A percentile compares a stretch with the other conserved stretches of the same genome.
Conservation (phyloP, 805 yeast species). For the Candida tammaniensis region DNA sequence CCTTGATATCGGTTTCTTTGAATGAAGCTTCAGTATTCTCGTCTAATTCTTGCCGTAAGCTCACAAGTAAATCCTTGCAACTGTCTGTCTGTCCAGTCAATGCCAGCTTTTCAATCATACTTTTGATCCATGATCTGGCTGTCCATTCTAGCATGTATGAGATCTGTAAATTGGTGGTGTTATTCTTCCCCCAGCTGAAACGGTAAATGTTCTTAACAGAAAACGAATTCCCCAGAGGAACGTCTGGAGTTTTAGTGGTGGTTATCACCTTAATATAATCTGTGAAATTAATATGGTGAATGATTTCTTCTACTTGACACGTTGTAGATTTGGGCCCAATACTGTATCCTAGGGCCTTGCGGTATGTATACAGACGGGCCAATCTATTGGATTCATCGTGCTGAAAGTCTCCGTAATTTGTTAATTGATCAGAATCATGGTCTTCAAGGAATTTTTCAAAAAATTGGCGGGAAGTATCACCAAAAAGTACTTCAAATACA, state of each 20-base stretch:
- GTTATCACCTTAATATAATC: constrained; percentile 59
- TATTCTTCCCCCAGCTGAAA: constrained; percentile 70
- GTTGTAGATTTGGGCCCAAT: constrained; percentile 93
- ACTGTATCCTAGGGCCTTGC: constrained; percentile 72
- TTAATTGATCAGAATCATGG: constrained; percentile 48
- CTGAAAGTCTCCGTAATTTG: constrained; percentile 35
- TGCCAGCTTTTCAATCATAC: constrained; percentile 84
- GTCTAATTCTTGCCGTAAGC: constrained; percentile 31
- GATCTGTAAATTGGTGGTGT: constrained; percentile 57
- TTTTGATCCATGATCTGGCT: constrained; percentile 88
- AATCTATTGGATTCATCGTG: constrained; percentile 33
- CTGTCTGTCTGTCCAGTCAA: constrained; percentile 73
- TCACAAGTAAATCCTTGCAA: constrained; percentile 46
- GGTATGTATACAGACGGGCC: constrained; percentile 60
- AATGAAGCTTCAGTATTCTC: not conserved
- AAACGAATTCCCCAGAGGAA: constrained; percentile 87
- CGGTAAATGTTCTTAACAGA: constrained; percentile 69
- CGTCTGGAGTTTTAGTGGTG: constrained; percentile 81
- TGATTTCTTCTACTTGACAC: constrained; percentile 60
- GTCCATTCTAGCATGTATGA: constrained; percentile 86
- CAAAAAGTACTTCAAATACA: constrained; percentile 68
- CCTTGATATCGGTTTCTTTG: constrained; percentile 1
- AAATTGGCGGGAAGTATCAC: constrained; percentile 45
- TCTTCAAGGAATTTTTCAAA: constrained; percentile 36
- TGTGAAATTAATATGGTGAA: constrained; percentile 53